Base-by-base conservation (phyloP, 345 rosid species). In the Balakata baccata region DNA sequence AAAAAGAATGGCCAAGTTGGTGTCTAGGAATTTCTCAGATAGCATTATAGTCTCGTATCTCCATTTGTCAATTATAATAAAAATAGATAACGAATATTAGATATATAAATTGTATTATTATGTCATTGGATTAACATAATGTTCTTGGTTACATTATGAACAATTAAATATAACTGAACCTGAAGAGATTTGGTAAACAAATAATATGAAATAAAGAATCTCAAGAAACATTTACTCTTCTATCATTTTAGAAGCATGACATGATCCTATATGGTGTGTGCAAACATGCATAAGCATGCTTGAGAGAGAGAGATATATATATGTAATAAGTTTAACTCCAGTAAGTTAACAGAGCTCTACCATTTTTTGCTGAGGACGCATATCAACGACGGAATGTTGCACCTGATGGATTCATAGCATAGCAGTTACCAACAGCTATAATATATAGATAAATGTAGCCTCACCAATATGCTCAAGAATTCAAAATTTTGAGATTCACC, bases 311-410 rank as follows among this genome's bases (percentile, higher is more conserved):
- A 82, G n/a, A n/a, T n/a, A n/a, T n/a, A n/a, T 61, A 66, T 74
- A 94, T 97, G 98, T 94, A 77, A 94, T 90, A 70, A 94, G 96
- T 83, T 94, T 90, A 78, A 94, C 94, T 74, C 98, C 98, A 18
- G 97, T 84, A 56, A 87, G 90, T 82, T 86, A 86, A 73, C 98
- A 94, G 66, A 94, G 94, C 86, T 94, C 97, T 65, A 93, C 92
- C 98, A 94, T 94, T 83, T 82, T 89, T 82, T 89, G 94, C 69
- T 90, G 98, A 71, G 97, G 98, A 59, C 97, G 98, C 97, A 92
- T 89, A 68, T 94, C 98, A 59, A 92, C 96, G 77, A 92, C 78
- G 74, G 97, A 92, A 84, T 94, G 97, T 84, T 94, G 98, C 82
- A 94, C 98, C 98, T 91, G 79, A 79, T 54, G 7, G 71, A 63